Base-by-base conservation (phyloP, 2,329 filamentous ascomycete genomes). In the Colletotrichum liaoningense region DNA sequence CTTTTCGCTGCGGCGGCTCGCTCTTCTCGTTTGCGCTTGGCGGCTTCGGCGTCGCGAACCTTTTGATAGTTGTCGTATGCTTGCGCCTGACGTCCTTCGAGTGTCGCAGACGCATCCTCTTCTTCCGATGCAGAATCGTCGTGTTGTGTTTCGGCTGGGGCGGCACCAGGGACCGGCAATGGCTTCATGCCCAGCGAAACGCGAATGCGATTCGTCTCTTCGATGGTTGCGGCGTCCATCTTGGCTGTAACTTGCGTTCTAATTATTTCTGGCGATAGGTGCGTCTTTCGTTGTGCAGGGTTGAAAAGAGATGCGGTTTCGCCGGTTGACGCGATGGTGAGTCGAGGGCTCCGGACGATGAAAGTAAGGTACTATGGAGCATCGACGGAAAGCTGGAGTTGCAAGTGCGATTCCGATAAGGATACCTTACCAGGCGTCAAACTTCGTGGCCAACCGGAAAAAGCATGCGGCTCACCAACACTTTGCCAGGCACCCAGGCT, bases 191-290 rank as follows among this genome's bases (percentile, higher is more conserved):
- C 96, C 85, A 98, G 91, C 63, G 95, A 94, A 78, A 93, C 88
- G 79, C 96, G 95, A 79, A 98, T 93, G 80, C 95, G 94, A 86
- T 98, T 98, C 77, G 94, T 95, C 88, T 98, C 95, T 83, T 97
- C 94, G 80, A 98, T 95, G 33, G 93, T 93, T 57, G 94, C 90
- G 78, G 91, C 87, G 81, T 92, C 90, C 86, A 91, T 91, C 58
- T 77, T 84, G 78, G 60, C 72, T 62, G 65, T 16, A 3, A 6
- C 56, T 60, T 60, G 42, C 46, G 54, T 56, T 46, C 38, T 63
- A 55, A 49, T n/a, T 19, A 11, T 16, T 42, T 24, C 7, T 30
- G 9, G n/a, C 22, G n/a, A 2, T 30, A n/a, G 24, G 6, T 12
- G n/a, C 33, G 19, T 33, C 9, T 9, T 38, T 42, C 19, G 9